These are phyloP conservation scores for Quercus dentata DNA, from an alignment of 306 rosid genomes.

Conservation along the genomic window DNA sequence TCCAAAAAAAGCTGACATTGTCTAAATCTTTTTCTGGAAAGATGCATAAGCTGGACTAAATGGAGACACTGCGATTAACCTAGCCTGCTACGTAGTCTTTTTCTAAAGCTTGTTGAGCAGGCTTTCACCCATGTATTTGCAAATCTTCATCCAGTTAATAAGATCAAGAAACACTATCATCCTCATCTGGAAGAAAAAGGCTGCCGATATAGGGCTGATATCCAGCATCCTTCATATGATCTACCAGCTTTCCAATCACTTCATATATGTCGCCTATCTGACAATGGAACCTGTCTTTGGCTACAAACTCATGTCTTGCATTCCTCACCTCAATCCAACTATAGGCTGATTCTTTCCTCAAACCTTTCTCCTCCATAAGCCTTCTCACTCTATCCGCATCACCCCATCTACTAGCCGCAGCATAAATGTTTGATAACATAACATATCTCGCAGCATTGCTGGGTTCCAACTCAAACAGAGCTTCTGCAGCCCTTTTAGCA, in stretches of 20 bases:
- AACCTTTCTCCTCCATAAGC: conserved; percentile 42
- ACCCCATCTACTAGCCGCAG: conserved; percentile 51
- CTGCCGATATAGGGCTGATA: conserved; percentile 30
- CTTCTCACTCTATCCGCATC: conserved; percentile 46
- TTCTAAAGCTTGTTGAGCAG: not conserved
- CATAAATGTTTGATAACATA: conserved; percentile 62
- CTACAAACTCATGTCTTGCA: conserved; percentile 44
- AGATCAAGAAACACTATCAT: conserved; percentile 16
- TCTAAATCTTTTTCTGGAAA: not conserved
- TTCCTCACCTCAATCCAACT: conserved; percentile 64
- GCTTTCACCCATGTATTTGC: not conserved
- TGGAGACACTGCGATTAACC: not conserved
- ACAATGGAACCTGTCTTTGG: conserved; percentile 45
- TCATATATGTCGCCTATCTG: conserved; percentile 45
- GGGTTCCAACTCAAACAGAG: conserved; percentile 55
- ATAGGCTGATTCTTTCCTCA: conserved; percentile 51
- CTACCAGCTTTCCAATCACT: conserved; percentile 31
- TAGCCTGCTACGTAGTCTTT: not conserved
- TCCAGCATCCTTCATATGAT: conserved; percentile 49
- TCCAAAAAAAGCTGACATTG: not conserved
- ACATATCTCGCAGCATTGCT: conserved; percentile 57
- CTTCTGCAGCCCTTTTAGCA: conserved; percentile 54
- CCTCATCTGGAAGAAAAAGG: conserved; percentile 35
- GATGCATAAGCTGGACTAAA: not conserved
- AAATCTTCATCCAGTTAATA: not conserved